These are phyloP conservation scores for Leishmania lainsoni DNA, from an alignment of 208 protist species.

Conservation along the genomic window DNA sequence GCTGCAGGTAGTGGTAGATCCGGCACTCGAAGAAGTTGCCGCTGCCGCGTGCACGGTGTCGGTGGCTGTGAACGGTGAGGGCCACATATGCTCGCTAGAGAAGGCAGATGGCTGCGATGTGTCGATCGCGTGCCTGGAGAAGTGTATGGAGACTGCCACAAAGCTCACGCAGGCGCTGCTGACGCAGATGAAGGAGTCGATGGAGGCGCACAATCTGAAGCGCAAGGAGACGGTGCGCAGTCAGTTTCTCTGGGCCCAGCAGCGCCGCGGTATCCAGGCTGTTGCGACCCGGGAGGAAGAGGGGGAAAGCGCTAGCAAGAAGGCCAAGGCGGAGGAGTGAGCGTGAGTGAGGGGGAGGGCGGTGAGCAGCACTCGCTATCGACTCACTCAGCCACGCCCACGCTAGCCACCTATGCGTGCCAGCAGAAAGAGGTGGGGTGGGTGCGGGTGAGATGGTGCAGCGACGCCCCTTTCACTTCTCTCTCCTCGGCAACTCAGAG, in stretches of 20 bases:
- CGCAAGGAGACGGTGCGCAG: conserved; percentile 55
- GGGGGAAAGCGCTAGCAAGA: conserved; percentile 24
- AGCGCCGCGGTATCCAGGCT: conserved; percentile 65
- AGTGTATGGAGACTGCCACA: conserved; percentile 55
- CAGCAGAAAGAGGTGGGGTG: background rate
- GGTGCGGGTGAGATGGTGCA: background rate
- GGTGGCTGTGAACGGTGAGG: conserved; percentile 83
- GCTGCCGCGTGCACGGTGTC: conserved; percentile 69
- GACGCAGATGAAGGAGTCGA: conserved; percentile 58
- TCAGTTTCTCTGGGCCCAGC: conserved; percentile 89
- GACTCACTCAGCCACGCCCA: background rate
- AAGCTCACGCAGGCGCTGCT: conserved; percentile 53
- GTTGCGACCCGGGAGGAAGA: conserved; percentile 10
- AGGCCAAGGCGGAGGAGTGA: conserved; percentile 26
- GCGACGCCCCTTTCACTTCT: background rate
- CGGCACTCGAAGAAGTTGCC: conserved; percentile 58
- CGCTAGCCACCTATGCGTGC: background rate
- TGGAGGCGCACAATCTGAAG: conserved; percentile 64
- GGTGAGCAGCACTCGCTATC: background rate
- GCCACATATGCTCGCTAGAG: conserved; percentile 80
- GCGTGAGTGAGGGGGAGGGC: background rate
- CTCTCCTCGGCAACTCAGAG: background rate
- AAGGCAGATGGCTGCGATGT: conserved; percentile 79
- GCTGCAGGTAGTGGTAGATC: conserved; percentile 76
- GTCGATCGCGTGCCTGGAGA: conserved; percentile 41